Base-by-base conservation (phyloP, 169 alveolate species). In the Sarcocystis neurona region DNA sequence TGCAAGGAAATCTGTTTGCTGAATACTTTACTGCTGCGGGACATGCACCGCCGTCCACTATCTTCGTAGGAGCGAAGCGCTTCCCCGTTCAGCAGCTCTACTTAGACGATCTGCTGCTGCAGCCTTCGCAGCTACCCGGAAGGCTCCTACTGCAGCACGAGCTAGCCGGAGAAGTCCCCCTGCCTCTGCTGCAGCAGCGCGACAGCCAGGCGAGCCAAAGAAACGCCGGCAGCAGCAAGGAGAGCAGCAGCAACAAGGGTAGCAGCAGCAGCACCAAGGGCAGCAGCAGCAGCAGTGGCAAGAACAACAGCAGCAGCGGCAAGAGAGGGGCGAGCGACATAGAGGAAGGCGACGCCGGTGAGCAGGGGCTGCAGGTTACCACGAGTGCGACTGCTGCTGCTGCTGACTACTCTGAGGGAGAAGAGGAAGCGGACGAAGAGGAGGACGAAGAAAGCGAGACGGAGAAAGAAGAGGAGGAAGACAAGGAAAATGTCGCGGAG, bases 41-140 rank as follows among this genome's bases (percentile, higher is more conserved):
- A 10, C 20, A 48, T 41, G 23, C 85, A 75, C 32, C 47, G 34
- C 66, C 82, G 20, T 68, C 78, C 43, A 74, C 80, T 30, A 90
- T 90, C 32, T 90, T 50, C 39, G 93, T 90, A 12, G 93, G 93
- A 15, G 93, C 88, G 10, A 58, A 66, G 6, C 90, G 93, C 12
- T 90, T 84, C 82, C 88, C 90, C 23, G 93, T 90, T 34, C 89
- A 90, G 43, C 63, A 3, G 12, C 41, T 88, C 23, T 88, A 53
- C 78, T 60, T 88, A 0, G 92, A 88, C 84, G 92, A 88, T 37
- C 44, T 79, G 44, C 80, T 60, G 2, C 1, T 27, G 23, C 66
- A 20, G 46, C 2, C 47, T n/a, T 2, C 41, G 39, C 48, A 46
- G 66, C 60, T 50, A 44, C 58, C 37, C 60, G 78, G 78, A 10